These are phyloP conservation scores for Pseudomassariella vexata DNA, from an alignment of 2,329 filamentous ascomycete species.

Conservation along the genomic window DNA sequence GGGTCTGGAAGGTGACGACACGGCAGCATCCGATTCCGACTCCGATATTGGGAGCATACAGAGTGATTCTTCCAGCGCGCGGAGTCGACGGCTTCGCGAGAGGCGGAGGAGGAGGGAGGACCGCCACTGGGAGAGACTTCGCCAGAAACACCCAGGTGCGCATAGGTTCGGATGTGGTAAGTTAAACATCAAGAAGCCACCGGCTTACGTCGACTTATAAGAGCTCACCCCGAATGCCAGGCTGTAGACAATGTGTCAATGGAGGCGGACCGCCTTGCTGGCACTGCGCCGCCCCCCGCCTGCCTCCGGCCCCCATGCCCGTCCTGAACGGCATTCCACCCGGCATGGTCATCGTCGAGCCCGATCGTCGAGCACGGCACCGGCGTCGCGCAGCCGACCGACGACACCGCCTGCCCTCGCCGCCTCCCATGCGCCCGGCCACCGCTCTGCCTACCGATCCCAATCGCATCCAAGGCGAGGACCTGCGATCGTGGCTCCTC, in stretches of 20 bases:
- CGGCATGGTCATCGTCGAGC: slow-evolving; percentile 7
- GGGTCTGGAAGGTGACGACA: slow-evolving; percentile 26
- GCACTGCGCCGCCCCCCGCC: slow-evolving; percentile 31
- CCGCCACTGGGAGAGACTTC: slow-evolving; percentile 28
- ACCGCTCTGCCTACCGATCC: slow-evolving; percentile 13
- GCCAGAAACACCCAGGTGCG: slow-evolving; percentile 36
- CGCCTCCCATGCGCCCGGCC: background rate
- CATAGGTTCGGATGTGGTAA: slow-evolving; percentile 40
- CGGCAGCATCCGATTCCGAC: slow-evolving; percentile 23
- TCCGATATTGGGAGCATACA: slow-evolving; percentile 16
- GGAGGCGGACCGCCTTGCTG: slow-evolving; percentile 31
- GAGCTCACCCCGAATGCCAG: no score
- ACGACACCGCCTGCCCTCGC: slow-evolving; percentile 1
- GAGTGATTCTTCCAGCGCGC: slow-evolving; percentile 29
- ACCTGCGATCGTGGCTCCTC: slow-evolving; percentile 41
- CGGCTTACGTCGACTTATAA: no score
- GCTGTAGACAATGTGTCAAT: slow-evolving; percentile 33
- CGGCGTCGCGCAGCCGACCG: background rate
- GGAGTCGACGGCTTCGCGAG: slow-evolving; percentile 26
- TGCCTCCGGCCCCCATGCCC: slow-evolving; percentile 17
- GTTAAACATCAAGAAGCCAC: no score
- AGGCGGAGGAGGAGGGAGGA: slow-evolving; percentile 27
- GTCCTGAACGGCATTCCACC: slow-evolving; percentile 3
- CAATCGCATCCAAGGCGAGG: slow-evolving; percentile 35
- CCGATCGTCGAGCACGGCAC: background rate